These are phyloP conservation scores for Ceriops zippeliana DNA, from an alignment of 345 rosid genomes.

Conservation along the genomic window DNA sequence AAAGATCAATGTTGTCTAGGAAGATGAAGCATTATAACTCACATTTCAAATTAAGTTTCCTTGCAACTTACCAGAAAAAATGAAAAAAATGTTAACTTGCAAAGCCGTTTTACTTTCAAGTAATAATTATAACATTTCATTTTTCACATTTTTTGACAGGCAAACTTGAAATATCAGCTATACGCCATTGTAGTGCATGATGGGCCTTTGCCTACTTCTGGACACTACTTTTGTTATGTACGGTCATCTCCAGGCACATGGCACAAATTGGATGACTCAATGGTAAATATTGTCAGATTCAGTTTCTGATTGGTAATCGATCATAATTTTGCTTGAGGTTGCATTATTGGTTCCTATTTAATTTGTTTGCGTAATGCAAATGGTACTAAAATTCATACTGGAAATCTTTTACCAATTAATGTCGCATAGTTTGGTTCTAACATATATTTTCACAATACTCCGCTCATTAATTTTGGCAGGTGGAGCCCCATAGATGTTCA, in stretches of 20 bases:
- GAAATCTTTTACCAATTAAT: too few relatives aligned
- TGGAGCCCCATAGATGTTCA: too few relatives aligned
- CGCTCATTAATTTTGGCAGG: too few relatives aligned
- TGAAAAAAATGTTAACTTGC: neutral
- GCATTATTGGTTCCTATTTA: neutral
- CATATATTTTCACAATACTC: too few relatives aligned
- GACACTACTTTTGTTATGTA: conserved; percentile 69
- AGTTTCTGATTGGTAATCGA: neutral
- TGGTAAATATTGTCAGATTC: conserved; percentile 36
- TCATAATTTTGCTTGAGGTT: neutral
- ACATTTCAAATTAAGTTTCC: neutral
- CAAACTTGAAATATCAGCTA: conserved; percentile 50
- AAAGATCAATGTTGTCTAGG: neutral
- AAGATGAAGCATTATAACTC: neutral
- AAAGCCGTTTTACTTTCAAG: neutral
- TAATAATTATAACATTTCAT: neutral
- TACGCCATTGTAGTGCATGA: conserved; percentile 78
- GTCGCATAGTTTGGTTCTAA: too few relatives aligned
- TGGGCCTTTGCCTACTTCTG: conserved; percentile 53
- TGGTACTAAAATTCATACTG: too few relatives aligned
- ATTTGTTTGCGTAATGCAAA: neutral
- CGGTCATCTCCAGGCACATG: conserved; percentile 65
- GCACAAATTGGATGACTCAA: conserved; percentile 64
- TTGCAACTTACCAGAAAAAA: neutral
- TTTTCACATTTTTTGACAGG: conserved; percentile 29